These are phyloP conservation scores for Porphyrellus cyaneotinctus DNA, from an alignment of 768 basidiomycete genomes.

Conservation along the genomic window DNA sequence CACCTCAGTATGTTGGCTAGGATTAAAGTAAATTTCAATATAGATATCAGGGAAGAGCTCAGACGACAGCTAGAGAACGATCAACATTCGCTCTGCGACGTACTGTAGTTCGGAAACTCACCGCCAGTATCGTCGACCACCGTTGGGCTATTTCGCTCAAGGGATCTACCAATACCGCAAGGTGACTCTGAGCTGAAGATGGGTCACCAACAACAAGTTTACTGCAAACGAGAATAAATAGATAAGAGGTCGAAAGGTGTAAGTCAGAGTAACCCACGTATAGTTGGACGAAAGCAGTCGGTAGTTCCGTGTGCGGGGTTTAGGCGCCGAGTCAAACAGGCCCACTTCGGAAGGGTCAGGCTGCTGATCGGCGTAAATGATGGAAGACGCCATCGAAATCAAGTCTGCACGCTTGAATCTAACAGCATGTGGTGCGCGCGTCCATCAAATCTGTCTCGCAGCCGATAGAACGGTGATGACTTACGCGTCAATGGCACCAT, in stretches of 20 bases:
- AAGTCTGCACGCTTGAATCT: slow-evolving; percentile 58
- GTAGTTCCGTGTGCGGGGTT: slow-evolving; percentile 60
- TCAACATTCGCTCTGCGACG: neutral
- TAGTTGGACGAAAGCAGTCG: slow-evolving; percentile 53
- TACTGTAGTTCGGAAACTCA: slow-evolving; percentile 29
- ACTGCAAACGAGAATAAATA: slow-evolving; percentile 36
- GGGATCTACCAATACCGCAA: slow-evolving; percentile 79
- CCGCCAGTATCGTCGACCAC: slow-evolving; percentile 78
- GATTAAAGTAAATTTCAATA: slow-evolving; percentile 79
- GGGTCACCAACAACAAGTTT: slow-evolving; percentile 68
- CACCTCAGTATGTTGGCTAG: slow-evolving; percentile 65
- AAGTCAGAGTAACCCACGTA: slow-evolving; percentile 47
- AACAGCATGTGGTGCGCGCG: neutral
- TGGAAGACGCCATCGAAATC: slow-evolving; percentile 62
- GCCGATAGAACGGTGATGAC: slow-evolving; percentile 13
- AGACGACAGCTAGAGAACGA: slow-evolving; percentile 7
- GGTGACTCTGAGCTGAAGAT: slow-evolving; percentile 59
- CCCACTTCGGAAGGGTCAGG: slow-evolving; percentile 72
- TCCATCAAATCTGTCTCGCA: neutral
- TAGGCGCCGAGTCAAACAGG: slow-evolving; percentile 61
- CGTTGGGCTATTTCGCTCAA: slow-evolving; percentile 80
- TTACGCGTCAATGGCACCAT: slow-evolving; percentile 40
- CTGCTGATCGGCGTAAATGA: slow-evolving; percentile 65
- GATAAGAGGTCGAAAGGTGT: neutral
- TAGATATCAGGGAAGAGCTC: slow-evolving; percentile 58